phyloP scores from a whole-genome alignment of 352 stramenopile genomes.

The Phytophthora meadii region DNA sequence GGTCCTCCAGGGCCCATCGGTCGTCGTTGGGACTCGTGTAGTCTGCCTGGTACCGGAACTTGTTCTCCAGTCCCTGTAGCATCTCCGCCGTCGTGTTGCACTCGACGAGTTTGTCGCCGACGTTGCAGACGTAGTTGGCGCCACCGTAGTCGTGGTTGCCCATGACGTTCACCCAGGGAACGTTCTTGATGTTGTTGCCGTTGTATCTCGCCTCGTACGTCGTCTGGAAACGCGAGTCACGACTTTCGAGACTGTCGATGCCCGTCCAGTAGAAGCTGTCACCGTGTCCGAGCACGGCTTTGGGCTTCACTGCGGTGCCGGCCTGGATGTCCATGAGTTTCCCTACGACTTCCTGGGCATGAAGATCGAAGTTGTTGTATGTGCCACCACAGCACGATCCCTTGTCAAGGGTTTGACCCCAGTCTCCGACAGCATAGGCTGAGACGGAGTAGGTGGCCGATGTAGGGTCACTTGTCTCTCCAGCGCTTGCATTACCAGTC shows the following conservation, averaged over 20 bases:
- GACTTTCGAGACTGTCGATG: constrained; percentile 17
- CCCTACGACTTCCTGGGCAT: constrained; percentile 38
- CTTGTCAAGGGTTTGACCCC: constrained; percentile 38
- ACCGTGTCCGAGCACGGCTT: constrained; percentile 16
- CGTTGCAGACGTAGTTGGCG: constrained; percentile 20
- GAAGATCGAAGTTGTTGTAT: constrained; percentile 40
- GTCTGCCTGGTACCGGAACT: constrained; percentile 12
- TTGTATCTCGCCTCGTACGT: constrained; percentile 9
- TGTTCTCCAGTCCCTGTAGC: constrained; percentile 19
- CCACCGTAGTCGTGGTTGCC: constrained; percentile 26
- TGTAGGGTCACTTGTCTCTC: not conserved
- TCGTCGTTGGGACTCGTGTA: constrained; percentile 16
- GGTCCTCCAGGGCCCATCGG: constrained; percentile 8
- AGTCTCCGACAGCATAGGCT: constrained; percentile 46
- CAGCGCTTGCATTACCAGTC: not conserved
- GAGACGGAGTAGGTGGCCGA: constrained; percentile 10
- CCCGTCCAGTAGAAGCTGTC: constrained; percentile 26
- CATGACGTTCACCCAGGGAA: constrained; percentile 20
- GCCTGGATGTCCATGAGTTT: constrained; percentile 43
- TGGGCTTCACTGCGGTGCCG: constrained; percentile 44
- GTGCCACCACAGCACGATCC: constrained; percentile 41
- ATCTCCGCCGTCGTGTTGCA: constrained; percentile 17
- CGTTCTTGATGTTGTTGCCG: constrained; percentile 18
- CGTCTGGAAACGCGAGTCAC: constrained; percentile 15
- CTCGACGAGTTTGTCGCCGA: constrained; percentile 3